Conservation (phyloP, 1,284 basidiomycete species). For the Xerocomus cyaneibrunnescens region DNA sequence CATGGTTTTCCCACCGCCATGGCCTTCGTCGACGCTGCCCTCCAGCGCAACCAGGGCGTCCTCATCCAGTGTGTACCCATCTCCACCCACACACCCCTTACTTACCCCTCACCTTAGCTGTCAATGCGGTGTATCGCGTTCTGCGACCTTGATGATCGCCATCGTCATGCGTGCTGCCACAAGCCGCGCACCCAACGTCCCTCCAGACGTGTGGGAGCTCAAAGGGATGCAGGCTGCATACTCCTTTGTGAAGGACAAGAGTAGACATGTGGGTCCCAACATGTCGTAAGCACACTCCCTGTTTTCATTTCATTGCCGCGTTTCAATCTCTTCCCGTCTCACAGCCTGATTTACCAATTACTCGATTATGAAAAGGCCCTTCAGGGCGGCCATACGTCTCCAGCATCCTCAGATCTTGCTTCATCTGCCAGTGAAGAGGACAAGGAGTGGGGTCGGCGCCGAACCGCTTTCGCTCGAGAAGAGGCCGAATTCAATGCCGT, state of each 20-base stretch:
- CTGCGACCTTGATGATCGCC: slow-evolving; percentile 90
- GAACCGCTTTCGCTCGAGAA: slow-evolving; percentile 50
- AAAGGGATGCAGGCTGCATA: slow-evolving; percentile 94
- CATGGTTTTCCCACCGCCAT: slow-evolving; percentile 78
- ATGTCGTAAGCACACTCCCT: slow-evolving; percentile 74
- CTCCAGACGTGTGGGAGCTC: slow-evolving; percentile 74
- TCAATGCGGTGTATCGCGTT: slow-evolving; percentile 95
- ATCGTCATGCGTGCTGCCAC: slow-evolving; percentile 94
- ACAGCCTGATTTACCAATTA: slow-evolving; percentile 92
- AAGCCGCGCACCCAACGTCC: slow-evolving; percentile 61
- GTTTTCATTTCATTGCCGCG: slow-evolving; percentile 22
- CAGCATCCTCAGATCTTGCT: slow-evolving; percentile 51
- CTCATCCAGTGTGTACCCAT: slow-evolving; percentile 76
- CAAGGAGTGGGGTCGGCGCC: slow-evolving; percentile 79
- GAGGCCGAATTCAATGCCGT: slow-evolving; percentile 59
- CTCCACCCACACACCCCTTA: neutral
- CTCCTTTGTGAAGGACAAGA: slow-evolving; percentile 86
- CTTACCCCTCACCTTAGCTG: slow-evolving; percentile 55
- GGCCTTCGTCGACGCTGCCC: slow-evolving; percentile 75
- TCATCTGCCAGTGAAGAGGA: slow-evolving; percentile 63
- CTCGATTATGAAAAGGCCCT: slow-evolving; percentile 90
- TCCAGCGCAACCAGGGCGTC: slow-evolving; percentile 73
- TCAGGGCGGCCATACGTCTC: slow-evolving; percentile 50
- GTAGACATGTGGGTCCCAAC: slow-evolving; percentile 89
- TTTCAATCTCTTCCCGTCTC: slow-evolving; percentile 19